Conservation (phyloP, 768 basidiomycete genomes). For the Hemileccinum impolitum region DNA sequence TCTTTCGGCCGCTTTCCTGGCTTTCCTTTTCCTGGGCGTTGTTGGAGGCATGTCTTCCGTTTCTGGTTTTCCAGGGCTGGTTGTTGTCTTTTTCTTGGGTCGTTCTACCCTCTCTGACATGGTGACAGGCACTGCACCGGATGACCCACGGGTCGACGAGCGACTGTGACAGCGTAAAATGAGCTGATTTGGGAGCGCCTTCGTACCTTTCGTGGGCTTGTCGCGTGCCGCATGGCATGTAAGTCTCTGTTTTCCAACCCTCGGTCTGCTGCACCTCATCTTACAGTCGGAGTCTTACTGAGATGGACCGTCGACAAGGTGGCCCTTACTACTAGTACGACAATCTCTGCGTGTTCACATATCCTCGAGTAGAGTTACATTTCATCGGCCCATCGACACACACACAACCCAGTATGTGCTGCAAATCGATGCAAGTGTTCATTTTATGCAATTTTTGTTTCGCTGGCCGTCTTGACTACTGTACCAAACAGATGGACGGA, state of each 20-base stretch:
- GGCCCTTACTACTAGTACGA: no score
- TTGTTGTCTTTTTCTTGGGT: conserved; percentile 22
- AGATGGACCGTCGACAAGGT: no score
- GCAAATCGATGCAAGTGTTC: no score
- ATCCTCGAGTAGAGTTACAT: no score
- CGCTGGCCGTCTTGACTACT: no score
- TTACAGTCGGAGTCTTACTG: no score
- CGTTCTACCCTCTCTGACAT: conserved; percentile 28
- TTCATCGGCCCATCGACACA: no score
- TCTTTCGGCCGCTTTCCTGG: conserved; percentile 13
- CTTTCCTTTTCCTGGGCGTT: conserved; percentile 28
- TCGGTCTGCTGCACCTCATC: background rate
- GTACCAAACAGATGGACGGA: no score
- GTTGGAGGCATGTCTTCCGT: conserved; percentile 13
- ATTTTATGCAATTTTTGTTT: no score
- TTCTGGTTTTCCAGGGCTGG: conserved; percentile 13
- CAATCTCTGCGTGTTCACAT: no score
- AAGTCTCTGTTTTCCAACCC: background rate
- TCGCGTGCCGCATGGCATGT: conserved; percentile 16
- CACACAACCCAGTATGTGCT: no score
- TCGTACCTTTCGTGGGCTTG: conserved; percentile 13
- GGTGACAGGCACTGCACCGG: conserved; percentile 7
- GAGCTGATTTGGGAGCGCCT: conserved; percentile 28
- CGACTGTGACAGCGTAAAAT: conserved; percentile 12
- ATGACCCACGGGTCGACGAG: conserved; percentile 6